Evolutionary conservation across 306 rosid genomes (phyloP), one percentile per base, ranked within the genome.

Genomic region (Notholithocarpus densiflorus): DNA sequence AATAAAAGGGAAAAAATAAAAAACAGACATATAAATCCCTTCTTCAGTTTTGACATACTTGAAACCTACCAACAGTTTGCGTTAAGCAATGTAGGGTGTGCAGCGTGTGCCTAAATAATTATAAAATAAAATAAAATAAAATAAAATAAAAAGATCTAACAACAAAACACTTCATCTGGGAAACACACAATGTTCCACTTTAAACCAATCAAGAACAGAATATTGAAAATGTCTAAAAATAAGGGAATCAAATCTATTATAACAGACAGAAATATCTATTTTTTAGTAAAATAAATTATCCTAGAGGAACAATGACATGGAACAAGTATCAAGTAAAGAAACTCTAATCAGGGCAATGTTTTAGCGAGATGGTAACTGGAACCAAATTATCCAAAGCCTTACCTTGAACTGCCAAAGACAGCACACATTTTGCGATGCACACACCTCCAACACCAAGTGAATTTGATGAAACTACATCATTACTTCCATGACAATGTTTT

Each of bases 371-470:
- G 68, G 29, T 54, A 75, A 79, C 57, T 68, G 34, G 73, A 78
- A 57, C 74, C 7, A 1, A 70, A 82, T 26, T 57, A 52, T 87
- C 55, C 23, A 32, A 0, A 32, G 7, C 5, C 37, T 32, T 32
- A 68, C 99, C 99, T 91, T 93, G 80, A 93, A 89, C 82, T 91
- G 92, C 83, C 99, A 84, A 20, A 95, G 93, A 87, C 93, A 80
- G 82, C 97, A 93, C 29, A 86, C 82, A 81, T 87, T 90, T 80
- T 93, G 99, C 18, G 92, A 88, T 54, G 92, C 83, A 83, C 89
- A 91, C 83, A 83, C 89, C 91, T 79, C 93, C 93, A 82, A 86
- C 87, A 68, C 93, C 90, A 81, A 84, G 76, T 32, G 96, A 76
- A 52, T 83, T 89, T 9, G 92, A 88, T 59, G 97, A 83, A 80